phyloP scores from a whole-genome alignment of 331 rosid species.

The Quercus phellos region DNA sequence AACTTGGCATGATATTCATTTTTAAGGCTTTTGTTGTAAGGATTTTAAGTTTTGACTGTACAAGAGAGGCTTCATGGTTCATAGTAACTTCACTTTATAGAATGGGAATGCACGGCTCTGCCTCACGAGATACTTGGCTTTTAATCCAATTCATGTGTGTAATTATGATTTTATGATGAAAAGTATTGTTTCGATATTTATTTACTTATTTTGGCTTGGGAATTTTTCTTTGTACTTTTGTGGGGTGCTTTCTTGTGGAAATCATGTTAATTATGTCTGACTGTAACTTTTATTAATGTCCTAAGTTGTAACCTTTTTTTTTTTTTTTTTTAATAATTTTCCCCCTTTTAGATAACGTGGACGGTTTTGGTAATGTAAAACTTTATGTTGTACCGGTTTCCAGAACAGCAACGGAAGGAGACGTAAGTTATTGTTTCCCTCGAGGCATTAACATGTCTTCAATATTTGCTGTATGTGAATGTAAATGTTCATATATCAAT shows the following conservation, averaged over 20 bases:
- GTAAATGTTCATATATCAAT: not conserved
- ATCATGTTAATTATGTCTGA: not conserved
- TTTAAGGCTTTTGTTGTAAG: not conserved
- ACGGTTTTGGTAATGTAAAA: constrained; percentile 37
- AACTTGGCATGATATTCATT: too few species aligned
- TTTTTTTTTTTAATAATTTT: not conserved
- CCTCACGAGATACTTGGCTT: not conserved
- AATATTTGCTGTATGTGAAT: not conserved
- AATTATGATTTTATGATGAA: not conserved
- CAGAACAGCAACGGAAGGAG: constrained; percentile 53
- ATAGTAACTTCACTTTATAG: not conserved
- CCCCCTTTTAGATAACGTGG: constrained; percentile 43
- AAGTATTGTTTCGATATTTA: not conserved
- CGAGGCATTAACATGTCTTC: not conserved
- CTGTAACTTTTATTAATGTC: not conserved
- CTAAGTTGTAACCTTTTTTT: not conserved
- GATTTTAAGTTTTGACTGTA: not conserved
- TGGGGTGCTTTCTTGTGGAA: not conserved
- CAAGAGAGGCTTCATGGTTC: not conserved
- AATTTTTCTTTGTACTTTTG: not conserved
- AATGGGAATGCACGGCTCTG: not conserved
- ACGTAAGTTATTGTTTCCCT: constrained; percentile 41
- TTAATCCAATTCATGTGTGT: not conserved
- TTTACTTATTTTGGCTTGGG: not conserved
- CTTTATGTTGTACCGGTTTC: constrained; percentile 82